phyloP scores from a whole-genome alignment of 163 green algal genomes.

The Coccomyxa subellipsoidea region DNA sequence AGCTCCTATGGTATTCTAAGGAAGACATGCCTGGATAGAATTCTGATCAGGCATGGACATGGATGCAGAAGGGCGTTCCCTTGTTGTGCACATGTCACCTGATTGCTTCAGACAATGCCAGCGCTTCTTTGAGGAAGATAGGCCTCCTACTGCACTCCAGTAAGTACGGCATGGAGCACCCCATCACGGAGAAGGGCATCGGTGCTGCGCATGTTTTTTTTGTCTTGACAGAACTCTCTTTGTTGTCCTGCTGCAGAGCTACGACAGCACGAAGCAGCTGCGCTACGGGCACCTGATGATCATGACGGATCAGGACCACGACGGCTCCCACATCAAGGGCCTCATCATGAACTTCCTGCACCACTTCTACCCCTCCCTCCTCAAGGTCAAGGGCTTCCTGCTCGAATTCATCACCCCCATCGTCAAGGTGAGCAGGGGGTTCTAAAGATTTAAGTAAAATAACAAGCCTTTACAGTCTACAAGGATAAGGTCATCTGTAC shows the following conservation, averaged over 20 bases:
- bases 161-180: background rate
- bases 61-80: too few species aligned
- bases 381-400: conserved; percentile 93
- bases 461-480: too few species aligned
- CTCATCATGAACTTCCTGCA: conserved; percentile 99
- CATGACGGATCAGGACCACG: conserved; percentile 99
- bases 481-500: too few species aligned
- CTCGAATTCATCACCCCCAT: conserved; percentile 99
- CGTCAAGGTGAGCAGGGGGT: conserved; percentile 84
- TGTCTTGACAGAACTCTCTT: too few species aligned
- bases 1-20: too few species aligned
- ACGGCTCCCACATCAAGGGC: conserved; percentile 99
- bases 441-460: too few species aligned
- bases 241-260: conserved; percentile 54
- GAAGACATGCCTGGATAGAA: too few species aligned
- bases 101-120: too few species aligned
- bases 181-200: background rate
- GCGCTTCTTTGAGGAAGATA: background rate
- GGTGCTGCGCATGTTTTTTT: too few species aligned
- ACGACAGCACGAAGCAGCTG: conserved; percentile 89
- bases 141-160: too few species aligned
- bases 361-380: conserved; percentile 94
- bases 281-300: conserved; percentile 99
- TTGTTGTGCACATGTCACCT: too few species aligned
- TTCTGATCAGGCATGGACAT: too few species aligned